Evolutionary conservation across 2,329 filamentous ascomycete genomes (phyloP).

Genomic region (Cytospora schulzeri): DNA sequence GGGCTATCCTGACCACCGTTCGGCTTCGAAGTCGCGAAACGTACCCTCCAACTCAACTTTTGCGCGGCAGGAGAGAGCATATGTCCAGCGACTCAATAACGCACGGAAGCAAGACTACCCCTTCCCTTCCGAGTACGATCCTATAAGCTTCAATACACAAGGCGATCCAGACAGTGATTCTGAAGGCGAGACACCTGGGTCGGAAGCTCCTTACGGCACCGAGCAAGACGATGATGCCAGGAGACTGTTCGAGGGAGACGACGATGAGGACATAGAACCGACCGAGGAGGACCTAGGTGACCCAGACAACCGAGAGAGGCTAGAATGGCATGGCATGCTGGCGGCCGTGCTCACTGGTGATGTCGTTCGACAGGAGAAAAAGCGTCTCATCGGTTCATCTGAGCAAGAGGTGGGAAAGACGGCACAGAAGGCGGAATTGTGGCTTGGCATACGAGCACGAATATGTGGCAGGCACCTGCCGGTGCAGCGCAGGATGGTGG

Average conservation of each 20-base stretch:
- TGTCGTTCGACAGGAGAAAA: constrained; percentile 97
- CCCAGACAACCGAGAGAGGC: constrained; percentile 80
- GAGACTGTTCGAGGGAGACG: constrained; percentile 75
- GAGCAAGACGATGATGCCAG: constrained; percentile 81
- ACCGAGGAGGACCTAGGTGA: constrained; percentile 89
- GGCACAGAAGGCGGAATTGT: constrained; percentile 78
- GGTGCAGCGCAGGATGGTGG: constrained; percentile 83
- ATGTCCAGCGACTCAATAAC: constrained; percentile 82
- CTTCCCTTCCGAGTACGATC: constrained; percentile 48
- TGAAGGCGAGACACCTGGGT: constrained; percentile 87
- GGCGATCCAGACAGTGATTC: constrained; percentile 75
- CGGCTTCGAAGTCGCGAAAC: constrained; percentile 56
- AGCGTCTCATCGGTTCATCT: constrained; percentile 80
- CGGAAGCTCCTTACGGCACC: constrained; percentile 71
- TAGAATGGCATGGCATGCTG: constrained; percentile 99
- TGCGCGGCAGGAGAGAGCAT: constrained; percentile 87
- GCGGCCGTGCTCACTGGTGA: constrained; percentile 94
- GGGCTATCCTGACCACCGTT: constrained; percentile 42
- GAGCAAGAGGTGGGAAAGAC: constrained; percentile 60
- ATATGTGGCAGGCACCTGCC: constrained; percentile 81
- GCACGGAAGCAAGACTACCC: constrained; percentile 65
- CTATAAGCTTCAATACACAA: constrained; percentile 22
- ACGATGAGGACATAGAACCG: constrained; percentile 85
- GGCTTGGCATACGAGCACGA: constrained; percentile 84
- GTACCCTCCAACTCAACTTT: constrained; percentile 51